A percentile compares a stretch with the other conserved stretches of the same genome.
Evolutionary conservation across 768 basidiomycete genomes (phyloP).

Genomic region (Phanerodontia chrysosporium): DNA sequence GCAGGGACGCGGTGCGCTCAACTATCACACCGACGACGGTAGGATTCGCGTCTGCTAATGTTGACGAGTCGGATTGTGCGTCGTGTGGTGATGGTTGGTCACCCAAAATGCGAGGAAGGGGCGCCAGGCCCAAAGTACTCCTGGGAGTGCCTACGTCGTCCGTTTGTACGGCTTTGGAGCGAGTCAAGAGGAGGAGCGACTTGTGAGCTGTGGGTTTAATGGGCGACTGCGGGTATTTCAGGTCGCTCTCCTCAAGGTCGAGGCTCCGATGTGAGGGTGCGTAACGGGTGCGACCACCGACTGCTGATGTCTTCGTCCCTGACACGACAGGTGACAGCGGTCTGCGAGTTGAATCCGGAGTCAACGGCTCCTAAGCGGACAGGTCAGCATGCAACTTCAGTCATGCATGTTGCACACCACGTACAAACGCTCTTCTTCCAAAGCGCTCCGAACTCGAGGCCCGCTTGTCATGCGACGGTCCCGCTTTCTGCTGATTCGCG

Average conservation of each 20-base stretch:
- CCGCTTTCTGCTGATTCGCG: conserved; percentile 2
- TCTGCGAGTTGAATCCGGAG: conserved; percentile 39
- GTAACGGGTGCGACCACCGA: conserved; percentile 14
- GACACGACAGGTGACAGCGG: conserved; percentile 41
- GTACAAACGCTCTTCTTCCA: conserved; percentile 29
- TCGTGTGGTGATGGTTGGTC: conserved; percentile 45
- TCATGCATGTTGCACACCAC: conserved; percentile 14
- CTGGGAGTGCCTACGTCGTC: conserved; percentile 14
- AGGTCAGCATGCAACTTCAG: not conserved
- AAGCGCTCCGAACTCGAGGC: conserved; percentile 32
- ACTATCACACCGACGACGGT: conserved; percentile 49
- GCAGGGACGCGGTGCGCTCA: conserved; percentile 60
- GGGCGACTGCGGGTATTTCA: conserved; percentile 22
- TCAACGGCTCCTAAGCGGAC: conserved; percentile 39
- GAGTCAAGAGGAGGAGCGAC: conserved; percentile 50
- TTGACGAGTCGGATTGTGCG: conserved; percentile 71
- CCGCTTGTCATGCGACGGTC: conserved; percentile 23
- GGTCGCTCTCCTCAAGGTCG: conserved; percentile 44
- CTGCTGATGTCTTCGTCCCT: conserved; percentile 4
- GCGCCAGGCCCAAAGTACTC: conserved; percentile 18
- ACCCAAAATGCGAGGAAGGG: conserved; percentile 24
- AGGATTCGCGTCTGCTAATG: conserved; percentile 51
- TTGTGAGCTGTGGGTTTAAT: conserved; percentile 38
- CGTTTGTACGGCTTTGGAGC: conserved; percentile 35
- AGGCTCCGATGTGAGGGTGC: conserved; percentile 24